Conservation (phyloP, 306 rosid genomes). For the Potentilla sterilis region DNA sequence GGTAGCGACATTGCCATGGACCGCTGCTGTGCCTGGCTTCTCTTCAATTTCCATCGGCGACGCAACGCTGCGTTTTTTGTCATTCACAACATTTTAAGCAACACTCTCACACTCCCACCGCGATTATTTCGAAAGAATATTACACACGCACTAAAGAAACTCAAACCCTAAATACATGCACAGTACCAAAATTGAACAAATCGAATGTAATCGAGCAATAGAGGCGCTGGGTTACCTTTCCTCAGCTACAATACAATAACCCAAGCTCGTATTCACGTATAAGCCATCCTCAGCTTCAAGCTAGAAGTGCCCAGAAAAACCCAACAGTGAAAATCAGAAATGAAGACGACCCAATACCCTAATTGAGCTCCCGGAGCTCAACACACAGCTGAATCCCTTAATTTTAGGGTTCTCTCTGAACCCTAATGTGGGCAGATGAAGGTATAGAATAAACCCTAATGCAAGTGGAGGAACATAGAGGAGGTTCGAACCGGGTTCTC, state of each 20-base stretch:
- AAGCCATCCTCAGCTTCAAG: conserved; percentile 39
- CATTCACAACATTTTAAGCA: conserved; percentile 1
- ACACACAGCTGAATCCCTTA: conserved; percentile 1
- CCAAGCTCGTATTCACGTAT: conserved; percentile 39
- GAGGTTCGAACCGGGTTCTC: conserved; percentile 1
- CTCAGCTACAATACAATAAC: conserved; percentile 50
- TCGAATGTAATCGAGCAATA: conserved; percentile 12
- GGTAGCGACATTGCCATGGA: background rate
- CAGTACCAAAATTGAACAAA: background rate
- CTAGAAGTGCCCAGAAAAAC: conserved; percentile 30
- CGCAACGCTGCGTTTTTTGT: conserved; percentile 39
- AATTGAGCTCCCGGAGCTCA: conserved; percentile 33
- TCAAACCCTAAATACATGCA: conserved; percentile 45
- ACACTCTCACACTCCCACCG: background rate
- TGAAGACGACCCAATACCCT: conserved; percentile 39
- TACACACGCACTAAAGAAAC: background rate
- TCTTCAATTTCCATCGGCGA: conserved; percentile 43
- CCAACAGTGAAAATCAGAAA: conserved; percentile 28
- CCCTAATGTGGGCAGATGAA: conserved; percentile 38
- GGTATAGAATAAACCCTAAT: conserved; percentile 40
- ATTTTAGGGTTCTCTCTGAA: conserved; percentile 41
- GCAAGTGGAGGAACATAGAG: conserved; percentile 10
- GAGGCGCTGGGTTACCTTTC: conserved; percentile 48
- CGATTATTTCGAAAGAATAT: background rate
- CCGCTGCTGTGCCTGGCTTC: conserved; percentile 16